Evolutionary conservation across 805 yeast genomes (phyloP).

Genomic region (Spathaspora girioi): DNA sequence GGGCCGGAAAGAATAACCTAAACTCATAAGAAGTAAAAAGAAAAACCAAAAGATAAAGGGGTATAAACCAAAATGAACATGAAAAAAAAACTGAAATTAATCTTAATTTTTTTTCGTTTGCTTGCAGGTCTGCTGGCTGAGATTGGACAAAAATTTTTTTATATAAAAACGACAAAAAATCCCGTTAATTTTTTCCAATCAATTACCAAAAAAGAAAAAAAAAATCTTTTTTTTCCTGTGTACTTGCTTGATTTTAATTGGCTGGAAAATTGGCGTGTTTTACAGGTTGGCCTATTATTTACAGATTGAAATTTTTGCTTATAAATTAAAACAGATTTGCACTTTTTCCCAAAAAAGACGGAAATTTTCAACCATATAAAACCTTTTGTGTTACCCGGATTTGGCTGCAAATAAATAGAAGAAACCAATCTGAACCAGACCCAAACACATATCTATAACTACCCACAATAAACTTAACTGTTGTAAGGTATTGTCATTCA

Average conservation of each 20-base stretch:
- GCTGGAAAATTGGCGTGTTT: not conserved
- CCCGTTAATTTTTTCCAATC: not conserved
- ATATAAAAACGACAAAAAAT: not conserved
- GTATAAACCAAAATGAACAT: not conserved
- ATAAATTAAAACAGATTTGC: conserved; percentile 3
- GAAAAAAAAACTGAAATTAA: not conserved
- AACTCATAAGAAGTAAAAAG: no score
- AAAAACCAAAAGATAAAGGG: not conserved
- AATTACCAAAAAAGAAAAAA: not conserved
- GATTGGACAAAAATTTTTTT: not conserved
- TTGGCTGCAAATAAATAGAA: not conserved
- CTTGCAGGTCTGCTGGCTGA: not conserved
- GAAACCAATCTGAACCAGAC: not conserved
- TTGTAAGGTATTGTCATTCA: not conserved
- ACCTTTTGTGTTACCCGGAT: conserved; percentile 2
- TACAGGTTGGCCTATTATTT: conserved; percentile 1
- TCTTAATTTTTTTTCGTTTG: not conserved
- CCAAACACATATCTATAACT: not conserved
- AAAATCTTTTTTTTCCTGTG: not conserved
- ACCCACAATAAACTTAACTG: not conserved
- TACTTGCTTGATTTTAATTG: not conserved
- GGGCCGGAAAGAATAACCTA: no score
- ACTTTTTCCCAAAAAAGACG: not conserved
- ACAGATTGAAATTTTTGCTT: not conserved
- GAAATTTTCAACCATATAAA: no score